Evolutionary conservation across 192 early-diverging fungal genomes (phyloP), one percentile per base, ranked within the genome.

Genomic region (Paraglomus occultum): DNA sequence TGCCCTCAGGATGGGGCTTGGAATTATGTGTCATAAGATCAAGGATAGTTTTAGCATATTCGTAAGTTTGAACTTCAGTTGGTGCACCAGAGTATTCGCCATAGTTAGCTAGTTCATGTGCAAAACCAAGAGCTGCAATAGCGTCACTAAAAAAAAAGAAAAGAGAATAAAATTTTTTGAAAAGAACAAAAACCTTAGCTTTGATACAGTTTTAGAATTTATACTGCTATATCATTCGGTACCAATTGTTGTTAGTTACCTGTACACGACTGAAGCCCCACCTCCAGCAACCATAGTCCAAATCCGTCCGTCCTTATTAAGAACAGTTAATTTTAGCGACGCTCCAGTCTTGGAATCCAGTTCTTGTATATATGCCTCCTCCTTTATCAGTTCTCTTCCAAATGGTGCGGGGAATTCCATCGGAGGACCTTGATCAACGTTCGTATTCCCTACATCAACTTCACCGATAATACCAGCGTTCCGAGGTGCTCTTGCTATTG

Each of bases 281-380:
- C 97, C 97, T 79, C 97, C 97, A 53, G 97, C 97, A 64, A 99
- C 95, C 97, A 99, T 99, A 67, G 97, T 97, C 97, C 97, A 99
- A 72, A 99, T 90, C 72, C 94, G 92, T 52, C 97, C 97, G 10
- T 90, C 83, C 67, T 91, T 88, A 84, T 99, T 99, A 70, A 99
- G 85, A 62, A 99, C 91, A 12, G 97, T 99, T 68, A 99, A 84
- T 84, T 99, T 99, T 70, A 99, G 89, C 48, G 94, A 96, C 20
- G 97, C 97, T 53, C 97, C 97, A 51, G 97, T 99, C 88, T 99
- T 99, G 64, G 94, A 86, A 74, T 99, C 97, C 48, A 99, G 83
- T 67, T 97, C 97, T 73, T 91, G 91, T 80, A 99, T 94, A 86
- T 99, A 97, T 17, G 94, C 94, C 79, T 99, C 97, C 77, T 99